A percentile compares a stretch with the other conserved stretches of the same genome.
Conservation (phyloP, 1,284 basidiomycete genomes). For the Cryptococcus maquisensis region DNA sequence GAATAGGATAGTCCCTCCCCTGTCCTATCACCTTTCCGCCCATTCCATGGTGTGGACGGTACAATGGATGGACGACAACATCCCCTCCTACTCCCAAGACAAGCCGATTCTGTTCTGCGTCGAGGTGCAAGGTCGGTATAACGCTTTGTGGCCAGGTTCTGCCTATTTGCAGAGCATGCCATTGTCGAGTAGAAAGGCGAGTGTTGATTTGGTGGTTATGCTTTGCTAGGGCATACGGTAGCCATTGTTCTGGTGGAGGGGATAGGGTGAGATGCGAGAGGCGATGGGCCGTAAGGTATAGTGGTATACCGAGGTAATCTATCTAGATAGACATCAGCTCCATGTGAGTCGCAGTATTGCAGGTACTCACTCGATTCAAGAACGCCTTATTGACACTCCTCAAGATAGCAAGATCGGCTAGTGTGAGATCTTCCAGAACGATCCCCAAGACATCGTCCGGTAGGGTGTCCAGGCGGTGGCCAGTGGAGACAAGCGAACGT, state of each 20-base stretch:
- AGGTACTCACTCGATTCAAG: slow-evolving; percentile 24
- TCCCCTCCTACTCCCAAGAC: slow-evolving; percentile 32
- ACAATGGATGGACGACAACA: slow-evolving; percentile 32
- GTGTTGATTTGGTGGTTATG: slow-evolving; percentile 23
- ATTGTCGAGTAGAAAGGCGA: slow-evolving; percentile 16
- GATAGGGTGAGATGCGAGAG: slow-evolving; percentile 22
- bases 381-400: slow-evolving; percentile 11
- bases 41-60: slow-evolving; percentile 1
- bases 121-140: slow-evolving; percentile 34
- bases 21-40: slow-evolving; percentile 9
- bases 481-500: too few relatives aligned
- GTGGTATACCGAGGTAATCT: slow-evolving; percentile 26
- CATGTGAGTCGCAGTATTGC: neutral
- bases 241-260: slow-evolving; percentile 19
- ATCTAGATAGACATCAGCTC: slow-evolving; percentile 17
- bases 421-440: slow-evolving; percentile 24
- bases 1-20: slow-evolving; percentile 20
- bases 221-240: slow-evolving; percentile 14
- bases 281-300: slow-evolving; percentile 28
- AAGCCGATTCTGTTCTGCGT: slow-evolving; percentile 14
- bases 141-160: slow-evolving; percentile 29
- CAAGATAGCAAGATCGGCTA: slow-evolving; percentile 20
- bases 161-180: slow-evolving; percentile 40
- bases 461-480: slow-evolving; percentile 22
- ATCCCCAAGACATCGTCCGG: slow-evolving; percentile 38